phyloP scores from a whole-genome alignment of 192 early-diverging fungal species.

The Chytriomyces confervae region DNA sequence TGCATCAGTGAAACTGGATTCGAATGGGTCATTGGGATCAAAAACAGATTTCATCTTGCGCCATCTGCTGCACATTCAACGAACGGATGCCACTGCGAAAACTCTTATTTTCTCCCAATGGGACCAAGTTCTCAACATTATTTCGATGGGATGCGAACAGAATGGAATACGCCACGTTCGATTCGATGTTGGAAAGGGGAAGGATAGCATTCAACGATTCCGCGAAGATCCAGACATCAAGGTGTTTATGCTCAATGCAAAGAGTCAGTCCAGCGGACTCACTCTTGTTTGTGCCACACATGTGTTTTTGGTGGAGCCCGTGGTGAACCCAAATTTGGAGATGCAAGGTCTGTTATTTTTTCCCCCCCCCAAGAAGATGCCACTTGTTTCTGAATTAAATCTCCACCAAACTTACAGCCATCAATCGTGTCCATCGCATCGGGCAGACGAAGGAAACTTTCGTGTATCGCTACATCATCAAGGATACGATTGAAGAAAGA shows the following conservation, averaged over 20 bases:
- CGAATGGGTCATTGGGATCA: conserved; percentile 51
- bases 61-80: conserved; percentile 47
- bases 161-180: conserved; percentile 50
- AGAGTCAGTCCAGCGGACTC: conserved; percentile 56
- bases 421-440: conserved; percentile 58
- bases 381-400: background rate
- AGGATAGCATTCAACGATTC: conserved; percentile 44
- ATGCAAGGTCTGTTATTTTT: conserved; percentile 44
- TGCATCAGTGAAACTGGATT: conserved; percentile 24
- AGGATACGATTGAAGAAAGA: conserved; percentile 54
- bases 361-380: background rate
- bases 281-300: conserved; percentile 61
- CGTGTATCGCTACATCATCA: conserved; percentile 58
- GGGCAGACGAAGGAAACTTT: conserved; percentile 55
- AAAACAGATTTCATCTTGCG: conserved; percentile 57
- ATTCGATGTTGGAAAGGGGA: conserved; percentile 23
- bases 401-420: conserved; percentile 36
- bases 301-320: conserved; percentile 61
- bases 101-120: conserved; percentile 61
- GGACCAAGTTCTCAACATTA: conserved; percentile 54
- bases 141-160: conserved; percentile 38
- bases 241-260: conserved; percentile 58
- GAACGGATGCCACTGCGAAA: conserved; percentile 44
- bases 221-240: conserved; percentile 34
- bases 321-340: conserved; percentile 53